phyloP scores from a whole-genome alignment of 2,329 filamentous ascomycete species.

The Monilinia aucupariae region DNA sequence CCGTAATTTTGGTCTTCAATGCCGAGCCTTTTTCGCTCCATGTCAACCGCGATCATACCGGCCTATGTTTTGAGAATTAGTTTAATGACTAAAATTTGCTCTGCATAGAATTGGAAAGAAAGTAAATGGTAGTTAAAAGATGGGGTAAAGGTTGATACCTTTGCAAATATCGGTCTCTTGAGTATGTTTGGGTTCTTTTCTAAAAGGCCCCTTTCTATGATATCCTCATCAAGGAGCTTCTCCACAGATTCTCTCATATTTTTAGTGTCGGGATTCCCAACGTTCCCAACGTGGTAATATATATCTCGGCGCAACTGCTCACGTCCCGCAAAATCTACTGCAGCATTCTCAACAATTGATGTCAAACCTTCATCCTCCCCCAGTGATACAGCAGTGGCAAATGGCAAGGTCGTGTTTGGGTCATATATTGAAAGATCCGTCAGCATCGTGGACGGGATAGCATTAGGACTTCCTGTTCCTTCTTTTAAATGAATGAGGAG shows the following conservation, averaged over 20 bases:
- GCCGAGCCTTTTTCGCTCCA: background rate
- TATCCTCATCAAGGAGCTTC: background rate
- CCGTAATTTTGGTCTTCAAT: background rate
- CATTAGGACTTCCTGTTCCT: background rate
- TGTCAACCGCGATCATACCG: background rate
- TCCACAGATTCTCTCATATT: background rate
- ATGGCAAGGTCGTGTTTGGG: background rate
- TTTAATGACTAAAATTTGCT: background rate
- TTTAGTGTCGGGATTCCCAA: background rate
- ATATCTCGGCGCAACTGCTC: background rate
- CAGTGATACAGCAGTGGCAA: background rate
- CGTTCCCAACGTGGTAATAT: background rate
- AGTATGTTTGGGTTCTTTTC: background rate
- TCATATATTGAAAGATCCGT: background rate
- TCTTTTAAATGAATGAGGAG: background rate
- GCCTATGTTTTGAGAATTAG: background rate
- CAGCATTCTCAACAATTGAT: background rate
- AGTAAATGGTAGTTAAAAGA: background rate
- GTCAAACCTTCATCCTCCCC: background rate
- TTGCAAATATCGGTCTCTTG: background rate
- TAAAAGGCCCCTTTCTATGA: background rate
- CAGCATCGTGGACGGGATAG: background rate
- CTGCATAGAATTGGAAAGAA: background rate
- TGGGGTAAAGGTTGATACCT: background rate
- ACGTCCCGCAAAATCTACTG: background rate